Base-by-base conservation (phyloP, 2,329 filamentous ascomycete genomes). In the Paecilomyces variotii region DNA sequence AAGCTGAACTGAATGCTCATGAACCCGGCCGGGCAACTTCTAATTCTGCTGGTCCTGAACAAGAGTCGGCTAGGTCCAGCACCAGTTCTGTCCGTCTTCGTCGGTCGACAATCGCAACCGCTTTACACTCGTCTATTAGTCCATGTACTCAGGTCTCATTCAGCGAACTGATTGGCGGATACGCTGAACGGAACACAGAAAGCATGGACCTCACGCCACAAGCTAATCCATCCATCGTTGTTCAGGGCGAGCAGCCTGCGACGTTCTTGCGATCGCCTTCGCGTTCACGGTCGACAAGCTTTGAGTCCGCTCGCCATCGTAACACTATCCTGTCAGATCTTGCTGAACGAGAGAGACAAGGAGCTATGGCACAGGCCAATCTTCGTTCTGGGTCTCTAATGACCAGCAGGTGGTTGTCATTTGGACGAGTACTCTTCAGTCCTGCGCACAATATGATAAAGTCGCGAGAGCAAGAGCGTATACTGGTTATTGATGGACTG, bases 91-190 rank as follows among this genome's bases (percentile, higher is more conserved):
- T 72, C 39, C 66, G 77, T 62, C 64, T 79, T 68, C 78, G 81
- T 19, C 77, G 80, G 12, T 83, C 81, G 12, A 76, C 75, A 54
- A 78, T 84, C 56, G 75, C 78, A 30, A 76, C 79, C 19, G 80
- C 80, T 2, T 63, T 82, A 30, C 79, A 80, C 60, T 75, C 78
- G 0, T 78, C 79, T 0, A 72, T 78, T 54, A 75, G 75, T 14
- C 79, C 79, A 1, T 79, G 79, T 2, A 81, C 80, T 1, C 80
- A 82, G 19, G 73, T 80, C 25, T 83, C 82, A 1, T 74, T 83
- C 45, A 79, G 78, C 51, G 81, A 84, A 25, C 77, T 83, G 50
- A 73, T 82, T 45, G 77, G 78, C 49, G 78, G 77, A n/a, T 81
- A 83, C 63, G 77, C 75, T 28, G 76, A 70, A 39, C 62, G 63